Percentiles rank a stretch among this genome's conserved stretches.
Evolutionary conservation across 768 basidiomycete genomes (phyloP).

Genomic region (Royoungia palumana): DNA sequence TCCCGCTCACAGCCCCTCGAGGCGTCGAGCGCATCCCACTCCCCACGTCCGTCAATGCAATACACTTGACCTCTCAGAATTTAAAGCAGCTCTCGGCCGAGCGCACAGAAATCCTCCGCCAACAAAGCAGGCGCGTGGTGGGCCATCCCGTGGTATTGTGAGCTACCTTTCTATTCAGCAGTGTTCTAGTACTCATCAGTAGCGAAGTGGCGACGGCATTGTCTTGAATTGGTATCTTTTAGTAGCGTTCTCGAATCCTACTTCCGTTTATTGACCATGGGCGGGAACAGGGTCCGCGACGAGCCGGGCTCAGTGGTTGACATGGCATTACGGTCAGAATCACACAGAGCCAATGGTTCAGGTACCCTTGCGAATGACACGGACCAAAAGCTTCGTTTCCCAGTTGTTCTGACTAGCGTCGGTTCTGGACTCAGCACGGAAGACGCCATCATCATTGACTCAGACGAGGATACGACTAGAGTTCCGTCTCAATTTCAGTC

Average conservation of each 20-base stretch:
- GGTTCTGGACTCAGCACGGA: conserved; percentile 10
- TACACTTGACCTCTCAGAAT: conserved; percentile 7
- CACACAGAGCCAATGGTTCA: neutral
- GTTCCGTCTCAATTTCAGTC: neutral
- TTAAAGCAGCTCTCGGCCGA: conserved; percentile 17
- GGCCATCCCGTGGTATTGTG: conserved; percentile 27
- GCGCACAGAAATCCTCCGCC: conserved; percentile 15
- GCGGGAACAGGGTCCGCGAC: conserved; percentile 15
- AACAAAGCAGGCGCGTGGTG: conserved; percentile 23
- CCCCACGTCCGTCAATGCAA: conserved; percentile 6
- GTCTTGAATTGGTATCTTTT: conserved; percentile 27
- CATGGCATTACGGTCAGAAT: neutral
- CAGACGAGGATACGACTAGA: conserved; percentile 12
- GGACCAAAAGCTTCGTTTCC: neutral
- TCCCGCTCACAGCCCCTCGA: conserved; percentile 19
- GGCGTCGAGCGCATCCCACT: conserved; percentile 30
- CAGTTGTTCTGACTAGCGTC: neutral
- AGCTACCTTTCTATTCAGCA: conserved; percentile 6
- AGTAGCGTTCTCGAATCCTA: neutral
- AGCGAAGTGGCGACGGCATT: conserved; percentile 27
- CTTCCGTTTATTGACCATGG: conserved; percentile 12
- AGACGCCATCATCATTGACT: conserved; percentile 23
- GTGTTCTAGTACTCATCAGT: conserved; percentile 3
- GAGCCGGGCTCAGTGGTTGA: neutral
- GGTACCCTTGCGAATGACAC: neutral